These are phyloP conservation scores for Scenedesmus sp. DNA, from an alignment of 163 green algal species.

Conservation along the genomic window DNA sequence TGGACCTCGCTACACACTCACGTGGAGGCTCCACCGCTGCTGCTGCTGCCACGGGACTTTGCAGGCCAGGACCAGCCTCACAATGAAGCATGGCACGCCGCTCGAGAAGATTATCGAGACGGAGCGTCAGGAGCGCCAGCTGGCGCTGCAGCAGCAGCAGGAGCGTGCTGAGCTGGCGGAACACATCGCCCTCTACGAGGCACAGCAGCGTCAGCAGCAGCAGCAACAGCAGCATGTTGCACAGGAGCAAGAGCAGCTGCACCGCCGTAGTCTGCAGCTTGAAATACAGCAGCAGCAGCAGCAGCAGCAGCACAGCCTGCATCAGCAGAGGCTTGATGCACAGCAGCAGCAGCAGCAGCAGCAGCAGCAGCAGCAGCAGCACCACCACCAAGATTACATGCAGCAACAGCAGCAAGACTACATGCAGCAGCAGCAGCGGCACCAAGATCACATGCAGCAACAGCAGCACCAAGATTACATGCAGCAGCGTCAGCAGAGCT, in stretches of 20 bases:
- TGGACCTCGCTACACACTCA: too few species aligned
- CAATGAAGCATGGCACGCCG: slow-evolving; percentile 23
- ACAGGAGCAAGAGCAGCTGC: not conserved
- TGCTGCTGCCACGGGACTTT: not conserved
- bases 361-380: too few species aligned
- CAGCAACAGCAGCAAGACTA: not conserved
- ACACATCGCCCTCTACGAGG: not conserved
- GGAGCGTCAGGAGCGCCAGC: slow-evolving; percentile 1
- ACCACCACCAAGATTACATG: too few species aligned
- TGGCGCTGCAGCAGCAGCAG: slow-evolving; percentile 14
- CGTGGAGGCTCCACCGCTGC: too few species aligned
- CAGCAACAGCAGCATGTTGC: slow-evolving; percentile 17
- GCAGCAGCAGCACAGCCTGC: not conserved
- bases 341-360: not conserved
- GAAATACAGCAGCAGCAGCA: not conserved
- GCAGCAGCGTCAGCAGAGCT: not conserved
- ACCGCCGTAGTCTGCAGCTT: too few species aligned
- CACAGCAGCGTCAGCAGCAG: slow-evolving; percentile 21
- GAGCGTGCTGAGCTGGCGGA: not conserved
- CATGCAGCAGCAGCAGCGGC: slow-evolving; percentile 16
- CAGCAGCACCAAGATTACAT: not conserved
- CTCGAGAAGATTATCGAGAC: slow-evolving; percentile 1
- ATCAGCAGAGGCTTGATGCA: not conserved
- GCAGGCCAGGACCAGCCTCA: not conserved
- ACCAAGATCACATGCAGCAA: not conserved